phyloP scores from a whole-genome alignment of 352 stramenopile species.

The Globisporangium irregulare region DNA sequence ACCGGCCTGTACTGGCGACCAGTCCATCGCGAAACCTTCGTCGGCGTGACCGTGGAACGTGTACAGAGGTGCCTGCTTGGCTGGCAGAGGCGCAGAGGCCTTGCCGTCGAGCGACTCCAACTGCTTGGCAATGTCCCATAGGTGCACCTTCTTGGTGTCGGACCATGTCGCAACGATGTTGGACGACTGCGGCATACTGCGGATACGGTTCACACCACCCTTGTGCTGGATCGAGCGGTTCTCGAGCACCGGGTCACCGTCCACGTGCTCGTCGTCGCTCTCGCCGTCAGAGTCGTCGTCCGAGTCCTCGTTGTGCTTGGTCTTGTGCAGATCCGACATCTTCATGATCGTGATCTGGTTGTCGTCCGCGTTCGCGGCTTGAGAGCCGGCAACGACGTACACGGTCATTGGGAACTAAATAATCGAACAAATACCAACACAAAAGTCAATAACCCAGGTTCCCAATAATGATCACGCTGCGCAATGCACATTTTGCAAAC shows the following conservation, averaged over 20 bases:
- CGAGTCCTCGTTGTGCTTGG: constrained; percentile 77
- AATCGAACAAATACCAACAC: not conserved
- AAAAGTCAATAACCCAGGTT: not conserved
- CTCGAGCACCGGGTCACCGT: constrained; percentile 95
- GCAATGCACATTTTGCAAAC: not conserved
- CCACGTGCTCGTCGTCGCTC: constrained; percentile 90
- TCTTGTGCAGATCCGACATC: constrained; percentile 96
- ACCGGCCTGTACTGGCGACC: constrained; percentile 89
- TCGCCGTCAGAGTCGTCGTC: constrained; percentile 77
- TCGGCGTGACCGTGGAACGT: constrained; percentile 94
- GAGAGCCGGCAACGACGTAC: constrained; percentile 95
- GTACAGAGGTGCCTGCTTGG: constrained; percentile 80
- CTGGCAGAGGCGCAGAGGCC: constrained; percentile 39
- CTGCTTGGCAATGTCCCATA: constrained; percentile 95
- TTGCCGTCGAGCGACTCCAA: constrained; percentile 87
- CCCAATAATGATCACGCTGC: not conserved
- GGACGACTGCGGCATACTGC: constrained; percentile 93
- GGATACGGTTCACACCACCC: constrained; percentile 95
- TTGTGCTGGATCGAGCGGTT: constrained; percentile 94
- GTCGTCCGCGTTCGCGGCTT: constrained; percentile 89
- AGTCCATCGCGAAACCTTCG: constrained; percentile 99
- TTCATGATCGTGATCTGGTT: constrained; percentile 99
- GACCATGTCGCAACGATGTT: constrained; percentile 98
- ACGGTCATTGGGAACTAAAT: constrained; percentile 93
- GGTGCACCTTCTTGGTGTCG: constrained; percentile 93